Base-by-base conservation (phyloP, 2,329 filamentous ascomycete genomes). In the Fusarium staphyleae region DNA sequence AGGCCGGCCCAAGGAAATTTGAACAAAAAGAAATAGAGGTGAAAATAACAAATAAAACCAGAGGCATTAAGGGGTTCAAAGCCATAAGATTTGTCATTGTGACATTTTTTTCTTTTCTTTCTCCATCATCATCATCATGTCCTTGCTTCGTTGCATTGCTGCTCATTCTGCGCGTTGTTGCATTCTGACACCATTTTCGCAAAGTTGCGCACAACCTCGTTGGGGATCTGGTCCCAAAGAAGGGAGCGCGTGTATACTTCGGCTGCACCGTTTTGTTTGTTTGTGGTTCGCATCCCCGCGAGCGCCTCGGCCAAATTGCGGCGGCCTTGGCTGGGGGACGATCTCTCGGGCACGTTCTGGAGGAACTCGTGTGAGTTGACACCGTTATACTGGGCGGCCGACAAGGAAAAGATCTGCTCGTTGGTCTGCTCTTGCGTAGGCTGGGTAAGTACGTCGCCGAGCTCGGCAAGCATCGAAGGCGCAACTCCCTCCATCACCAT, bases 231-330 rank as follows among this genome's bases (percentile, higher is more conserved):
- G 69, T 97, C 92, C 91, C 91, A 96, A 52, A 98, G 86, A 57
- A 98, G 82, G 58, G 91, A 96, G 52, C 93, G 85, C 28, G 93
- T 96, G 77, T 96, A 96, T 34, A 97, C 90, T 68, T 97, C 92
- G 51, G 93, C 90, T 40, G 88, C 89, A 43, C 71, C 71, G 44
- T 84, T 84, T 65, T 89, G 84, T 75, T 91, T 91, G 67, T 81
- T 80, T 66, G 82, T 84, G 64, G 79, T 79, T 62, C 91, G 87
- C 86, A 96, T 91, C 37, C 85, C 87, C 43, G 89, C 86, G 39
- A 97, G 83, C 7, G 91, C 88, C 64, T 96, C 88, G 36, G 88
- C 89, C 39, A 95, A 83, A 72, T 90, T 92, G 68, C 87, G 84
- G 61, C 89, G 87, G 66, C 85, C 83, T 67, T 83, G 82, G 69